These are phyloP conservation scores for Dissoconium aciculare DNA, from an alignment of 2,329 filamentous ascomycete species.

Conservation along the genomic window DNA sequence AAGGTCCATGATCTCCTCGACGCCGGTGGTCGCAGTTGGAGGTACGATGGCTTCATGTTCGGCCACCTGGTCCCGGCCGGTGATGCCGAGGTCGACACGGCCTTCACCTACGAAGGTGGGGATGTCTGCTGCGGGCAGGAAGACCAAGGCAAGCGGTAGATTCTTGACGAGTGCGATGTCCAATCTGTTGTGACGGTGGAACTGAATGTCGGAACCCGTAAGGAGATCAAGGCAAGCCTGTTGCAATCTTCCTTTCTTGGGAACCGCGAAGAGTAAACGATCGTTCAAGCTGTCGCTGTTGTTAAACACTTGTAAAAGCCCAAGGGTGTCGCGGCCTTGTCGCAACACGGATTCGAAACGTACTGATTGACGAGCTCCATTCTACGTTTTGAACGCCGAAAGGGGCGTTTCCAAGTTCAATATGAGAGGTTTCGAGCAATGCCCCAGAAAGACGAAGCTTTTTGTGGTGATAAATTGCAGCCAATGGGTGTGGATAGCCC, in stretches of 20 bases:
- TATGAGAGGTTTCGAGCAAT: too few species aligned
- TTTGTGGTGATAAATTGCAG: too few species aligned
- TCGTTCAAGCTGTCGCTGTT: conserved; percentile 59
- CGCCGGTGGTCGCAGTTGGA: conserved; percentile 40
- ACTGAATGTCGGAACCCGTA: conserved; percentile 88
- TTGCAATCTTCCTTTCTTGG: conserved; percentile 94
- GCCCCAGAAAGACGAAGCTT: too few species aligned
- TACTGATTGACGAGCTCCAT: conserved; percentile 26
- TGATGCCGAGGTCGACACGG: conserved; percentile 85
- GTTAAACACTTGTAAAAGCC: conserved; percentile 16
- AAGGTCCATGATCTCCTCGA: conserved; percentile 78
- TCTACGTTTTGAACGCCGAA: too few species aligned
- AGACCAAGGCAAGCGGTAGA: conserved; percentile 84
- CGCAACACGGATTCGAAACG: conserved; percentile 6
- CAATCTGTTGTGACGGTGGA: conserved; percentile 83
- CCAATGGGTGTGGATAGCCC: too few species aligned
- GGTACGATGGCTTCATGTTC: conserved; percentile 50
- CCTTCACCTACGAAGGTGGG: conserved; percentile 95
- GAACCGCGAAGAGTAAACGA: conserved; percentile 88
- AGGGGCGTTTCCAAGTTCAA: too few species aligned
- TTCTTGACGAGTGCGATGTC: conserved; percentile 98
- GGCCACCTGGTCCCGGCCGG: conserved; percentile 78
- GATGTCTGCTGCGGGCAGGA: conserved; percentile 93
- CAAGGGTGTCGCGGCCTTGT: not conserved
- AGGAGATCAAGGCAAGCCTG: conserved; percentile 79